A percentile compares a stretch with the other conserved stretches of the same genome.
phyloP scores from a whole-genome alignment of 1,284 basidiomycete genomes.

The Mixia osmundae region DNA sequence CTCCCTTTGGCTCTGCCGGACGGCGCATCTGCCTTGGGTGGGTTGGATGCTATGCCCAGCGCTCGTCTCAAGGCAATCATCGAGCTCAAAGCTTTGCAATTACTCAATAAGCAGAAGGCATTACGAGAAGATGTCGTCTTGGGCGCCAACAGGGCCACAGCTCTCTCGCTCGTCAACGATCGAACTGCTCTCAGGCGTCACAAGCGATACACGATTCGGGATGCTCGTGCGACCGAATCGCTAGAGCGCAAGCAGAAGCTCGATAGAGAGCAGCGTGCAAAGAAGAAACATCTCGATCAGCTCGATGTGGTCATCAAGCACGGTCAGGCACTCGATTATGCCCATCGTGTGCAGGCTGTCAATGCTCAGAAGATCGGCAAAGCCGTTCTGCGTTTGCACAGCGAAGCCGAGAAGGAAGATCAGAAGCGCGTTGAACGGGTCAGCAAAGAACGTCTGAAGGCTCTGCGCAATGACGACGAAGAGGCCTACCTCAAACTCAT shows the following conservation, averaged over 20 bases:
- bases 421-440: slow-evolving; percentile 63
- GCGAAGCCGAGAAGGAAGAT: slow-evolving; percentile 26
- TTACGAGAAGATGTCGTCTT: slow-evolving; percentile 69
- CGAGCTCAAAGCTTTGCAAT: slow-evolving; percentile 75
- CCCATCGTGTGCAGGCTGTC: slow-evolving; percentile 28
- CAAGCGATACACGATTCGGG: slow-evolving; percentile 67
- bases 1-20: slow-evolving; percentile 53
- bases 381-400: slow-evolving; percentile 24
- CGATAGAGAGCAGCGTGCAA: slow-evolving; percentile 78
- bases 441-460: slow-evolving; percentile 93
- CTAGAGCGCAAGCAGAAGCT: slow-evolving; percentile 75
- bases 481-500: slow-evolving; percentile 98
- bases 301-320: slow-evolving; percentile 70
- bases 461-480: slow-evolving; percentile 93
- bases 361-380: slow-evolving; percentile 28
- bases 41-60: slow-evolving; percentile 25
- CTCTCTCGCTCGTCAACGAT: slow-evolving; percentile 52
- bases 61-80: slow-evolving; percentile 67
- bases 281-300: slow-evolving; percentile 90
- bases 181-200: slow-evolving; percentile 72
- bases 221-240: slow-evolving; percentile 72
- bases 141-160: slow-evolving; percentile 67
- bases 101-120: slow-evolving; percentile 70
- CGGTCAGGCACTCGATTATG: slow-evolving; percentile 45
- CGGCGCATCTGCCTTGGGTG: slow-evolving; percentile 36